These are phyloP conservation scores for Onygenales sp. DNA, from an alignment of 2,329 filamentous ascomycete genomes.

Conservation along the genomic window DNA sequence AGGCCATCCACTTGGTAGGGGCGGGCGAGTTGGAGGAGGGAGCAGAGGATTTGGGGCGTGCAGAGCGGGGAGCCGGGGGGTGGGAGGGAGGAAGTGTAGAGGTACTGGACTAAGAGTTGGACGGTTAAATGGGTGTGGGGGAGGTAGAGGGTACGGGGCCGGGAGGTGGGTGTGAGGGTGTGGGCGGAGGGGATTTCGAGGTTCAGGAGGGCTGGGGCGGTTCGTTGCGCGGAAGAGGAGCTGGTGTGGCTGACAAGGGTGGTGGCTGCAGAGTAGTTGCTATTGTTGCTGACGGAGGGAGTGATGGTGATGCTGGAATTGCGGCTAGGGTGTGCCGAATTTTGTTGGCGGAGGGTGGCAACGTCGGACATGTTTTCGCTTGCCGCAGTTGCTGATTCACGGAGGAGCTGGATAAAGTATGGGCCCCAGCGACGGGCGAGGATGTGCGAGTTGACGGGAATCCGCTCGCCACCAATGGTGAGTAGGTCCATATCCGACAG, in stretches of 20 bases:
- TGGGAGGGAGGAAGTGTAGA: slow-evolving; percentile 87
- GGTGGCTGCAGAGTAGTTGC: slow-evolving; percentile 34
- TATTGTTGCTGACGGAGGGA: slow-evolving; percentile 37
- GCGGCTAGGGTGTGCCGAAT: slow-evolving; percentile 50
- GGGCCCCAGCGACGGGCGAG: slow-evolving; percentile 85
- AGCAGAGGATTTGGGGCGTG: slow-evolving; percentile 92
- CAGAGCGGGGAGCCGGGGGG: slow-evolving; percentile 66
- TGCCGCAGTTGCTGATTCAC: slow-evolving; percentile 63
- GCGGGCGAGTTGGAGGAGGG: slow-evolving; percentile 81
- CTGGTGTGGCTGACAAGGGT: slow-evolving; percentile 28
- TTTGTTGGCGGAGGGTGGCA: slow-evolving; percentile 60
- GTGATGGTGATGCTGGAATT: slow-evolving; percentile 84
- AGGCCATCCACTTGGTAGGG: slow-evolving; percentile 91
- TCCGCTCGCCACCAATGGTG: slow-evolving; percentile 79
- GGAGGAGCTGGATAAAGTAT: slow-evolving; percentile 85
- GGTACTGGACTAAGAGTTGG: slow-evolving; percentile 79
- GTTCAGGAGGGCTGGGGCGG: slow-evolving; percentile 15
- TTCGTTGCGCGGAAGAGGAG: slow-evolving; percentile 14
- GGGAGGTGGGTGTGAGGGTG: slow-evolving; percentile 47
- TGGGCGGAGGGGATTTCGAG: slow-evolving; percentile 46
- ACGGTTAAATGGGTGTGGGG: slow-evolving; percentile 86
- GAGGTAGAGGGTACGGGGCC: slow-evolving; percentile 81
- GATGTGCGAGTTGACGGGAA: slow-evolving; percentile 87
- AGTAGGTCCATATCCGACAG: slow-evolving; percentile 94
- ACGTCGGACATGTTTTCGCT: slow-evolving; percentile 62